A percentile compares a stretch with the other conserved stretches of the same genome.
These are phyloP conservation scores for Russula compacta DNA, from an alignment of 768 basidiomycete genomes.

Conservation along the genomic window DNA sequence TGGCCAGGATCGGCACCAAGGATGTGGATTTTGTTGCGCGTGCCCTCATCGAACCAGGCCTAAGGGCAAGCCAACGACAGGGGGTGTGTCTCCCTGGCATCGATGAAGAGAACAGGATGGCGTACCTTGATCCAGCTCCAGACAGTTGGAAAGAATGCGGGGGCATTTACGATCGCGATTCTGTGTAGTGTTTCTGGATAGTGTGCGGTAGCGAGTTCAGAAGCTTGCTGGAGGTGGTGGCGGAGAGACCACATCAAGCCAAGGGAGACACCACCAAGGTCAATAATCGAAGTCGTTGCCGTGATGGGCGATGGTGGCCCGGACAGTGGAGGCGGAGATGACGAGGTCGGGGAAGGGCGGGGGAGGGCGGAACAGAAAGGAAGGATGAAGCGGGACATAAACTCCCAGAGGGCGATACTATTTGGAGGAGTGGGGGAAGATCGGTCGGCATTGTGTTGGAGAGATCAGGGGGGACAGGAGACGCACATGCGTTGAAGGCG, in stretches of 20 bases:
- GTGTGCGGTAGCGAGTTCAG: conserved; percentile 63
- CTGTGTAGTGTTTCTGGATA: conserved; percentile 72
- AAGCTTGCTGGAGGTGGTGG: conserved; percentile 65
- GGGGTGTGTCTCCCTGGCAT: neutral
- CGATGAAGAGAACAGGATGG: neutral
- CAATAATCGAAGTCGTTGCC: conserved; percentile 59
- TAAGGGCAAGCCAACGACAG: conserved; percentile 20
- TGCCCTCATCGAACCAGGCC: conserved; percentile 76
- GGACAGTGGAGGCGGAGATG: neutral
- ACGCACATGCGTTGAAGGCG: conserved; percentile 65
- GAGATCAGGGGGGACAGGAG: neutral
- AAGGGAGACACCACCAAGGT: conserved; percentile 56
- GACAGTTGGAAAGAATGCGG: conserved; percentile 72
- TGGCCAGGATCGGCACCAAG: conserved; percentile 52
- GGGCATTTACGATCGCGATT: conserved; percentile 68
- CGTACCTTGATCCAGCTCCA: conserved; percentile 78
- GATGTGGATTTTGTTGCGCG: conserved; percentile 68
- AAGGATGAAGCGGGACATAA: conserved; percentile 54
- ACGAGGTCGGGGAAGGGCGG: conserved; percentile 30
- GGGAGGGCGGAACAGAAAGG: conserved; percentile 56
- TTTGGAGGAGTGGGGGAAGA: neutral
- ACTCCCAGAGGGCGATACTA: conserved; percentile 59
- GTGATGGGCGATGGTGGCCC: conserved; percentile 44
- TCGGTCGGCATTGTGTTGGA: neutral
- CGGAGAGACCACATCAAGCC: conserved; percentile 61